Evolutionary conservation across 2,329 filamentous ascomycete species (phyloP).

Genomic region (Fusarium globosum): DNA sequence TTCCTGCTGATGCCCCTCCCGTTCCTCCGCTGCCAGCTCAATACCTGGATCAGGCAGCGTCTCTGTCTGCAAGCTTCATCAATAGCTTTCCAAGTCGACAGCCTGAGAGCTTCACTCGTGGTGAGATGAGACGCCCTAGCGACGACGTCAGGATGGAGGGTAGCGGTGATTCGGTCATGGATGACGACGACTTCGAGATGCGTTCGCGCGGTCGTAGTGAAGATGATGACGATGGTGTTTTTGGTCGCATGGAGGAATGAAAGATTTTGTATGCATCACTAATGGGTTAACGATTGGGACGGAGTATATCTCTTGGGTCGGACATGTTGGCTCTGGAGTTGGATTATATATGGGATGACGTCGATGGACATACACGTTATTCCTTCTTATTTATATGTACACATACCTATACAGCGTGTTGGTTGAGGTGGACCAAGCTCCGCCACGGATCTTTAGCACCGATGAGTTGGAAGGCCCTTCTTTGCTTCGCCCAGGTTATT

Average conservation of each 20-base stretch:
- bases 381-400: constrained; percentile 58
- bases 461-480: constrained; percentile 68
- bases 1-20: constrained; percentile 81
- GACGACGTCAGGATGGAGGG: constrained; percentile 76
- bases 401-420: constrained; percentile 54
- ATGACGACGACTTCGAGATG: constrained; percentile 74
- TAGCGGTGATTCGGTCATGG: constrained; percentile 70
- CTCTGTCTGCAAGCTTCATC: constrained; percentile 71
- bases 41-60: constrained; percentile 72
- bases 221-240: constrained; percentile 95
- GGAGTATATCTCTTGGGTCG: constrained; percentile 46
- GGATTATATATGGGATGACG: constrained; percentile 48
- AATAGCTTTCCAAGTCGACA: constrained; percentile 70
- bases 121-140: constrained; percentile 61
- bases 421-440: constrained; percentile 68
- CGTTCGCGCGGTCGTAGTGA: constrained; percentile 75
- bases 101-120: constrained; percentile 74
- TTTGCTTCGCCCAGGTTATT: constrained; percentile 35
- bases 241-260: constrained; percentile 95
- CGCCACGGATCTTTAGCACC: constrained; percentile 73
- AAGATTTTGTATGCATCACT: constrained; percentile 56
- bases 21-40: constrained; percentile 88
- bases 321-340: constrained; percentile 49
- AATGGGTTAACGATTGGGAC: constrained; percentile 42
- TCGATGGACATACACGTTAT: constrained; percentile 52